These are phyloP conservation scores for Cutaneotrichosporon sp. DNA, from an alignment of 1,284 basidiomycete species.

Conservation along the genomic window DNA sequence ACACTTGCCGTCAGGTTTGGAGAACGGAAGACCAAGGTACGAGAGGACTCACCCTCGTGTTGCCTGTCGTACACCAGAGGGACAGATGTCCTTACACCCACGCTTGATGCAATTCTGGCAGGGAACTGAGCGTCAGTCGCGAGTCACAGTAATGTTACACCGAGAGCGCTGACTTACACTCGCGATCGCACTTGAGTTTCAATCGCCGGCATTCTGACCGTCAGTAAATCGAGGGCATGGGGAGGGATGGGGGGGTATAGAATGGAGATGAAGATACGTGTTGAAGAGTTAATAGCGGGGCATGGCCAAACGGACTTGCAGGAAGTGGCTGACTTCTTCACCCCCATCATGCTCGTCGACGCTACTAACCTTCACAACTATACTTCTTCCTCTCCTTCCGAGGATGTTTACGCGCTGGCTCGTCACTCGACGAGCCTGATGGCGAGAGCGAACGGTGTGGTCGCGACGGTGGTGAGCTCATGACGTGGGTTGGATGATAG, in stretches of 20 bases:
- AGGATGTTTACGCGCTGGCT: not conserved
- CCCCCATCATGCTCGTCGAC: not conserved
- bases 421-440: not conserved
- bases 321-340: not conserved
- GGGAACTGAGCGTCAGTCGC: slow-evolving; percentile 17
- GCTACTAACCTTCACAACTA: slow-evolving; percentile 4
- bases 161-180: slow-evolving; percentile 8
- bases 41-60: slow-evolving; percentile 16
- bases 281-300: no score
- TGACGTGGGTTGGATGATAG: not conserved
- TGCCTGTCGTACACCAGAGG: slow-evolving; percentile 23
- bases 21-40: not conserved
- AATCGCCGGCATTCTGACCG: slow-evolving; percentile 22
- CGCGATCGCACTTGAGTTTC: slow-evolving; percentile 29
- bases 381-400: slow-evolving; percentile 9
- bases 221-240: no score
- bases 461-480: slow-evolving; percentile 1
- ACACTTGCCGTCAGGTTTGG: no score
- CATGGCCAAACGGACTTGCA: not conserved
- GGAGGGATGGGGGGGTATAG: no score
- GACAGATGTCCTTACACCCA: slow-evolving; percentile 28
- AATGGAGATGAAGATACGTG: no score
- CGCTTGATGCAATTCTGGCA: slow-evolving; percentile 33
- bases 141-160: not conserved
- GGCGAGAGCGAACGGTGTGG: slow-evolving; percentile 4